Evolutionary conservation across 371 early-diverging fungal species (phyloP), one percentile per base, ranked within the genome.

Genomic region (Chytridiales sp.): DNA sequence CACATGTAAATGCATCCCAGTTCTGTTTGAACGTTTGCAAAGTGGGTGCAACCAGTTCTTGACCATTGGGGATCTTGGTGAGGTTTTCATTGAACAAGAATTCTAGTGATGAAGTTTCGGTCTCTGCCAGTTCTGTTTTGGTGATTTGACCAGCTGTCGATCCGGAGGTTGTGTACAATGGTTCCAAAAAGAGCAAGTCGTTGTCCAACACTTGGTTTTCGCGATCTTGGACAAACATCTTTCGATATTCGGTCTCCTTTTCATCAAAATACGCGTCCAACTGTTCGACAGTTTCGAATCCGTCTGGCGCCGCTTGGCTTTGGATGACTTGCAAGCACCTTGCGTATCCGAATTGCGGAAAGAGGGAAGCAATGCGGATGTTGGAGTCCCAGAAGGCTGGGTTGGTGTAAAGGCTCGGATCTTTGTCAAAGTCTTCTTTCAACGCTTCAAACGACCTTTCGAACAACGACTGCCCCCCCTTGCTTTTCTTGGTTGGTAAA

Each of bases 11-110:
- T 2, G 6, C 13, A 13, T 27, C 24, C n/a, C 32, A 52, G n/a
- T 61, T 61, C 19, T 35, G n/a, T 24, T 22, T 26, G 44, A 61
- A 61, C 2, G 51, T 54, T 6, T 50, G 31, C 5, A 43, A 29
- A 4, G 41, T 41, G 6, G 49, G 31, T n/a, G n/a, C n/a, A n/a
- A n/a, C n/a, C n/a, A n/a, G n/a, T n/a, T n/a, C n/a, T n/a, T n/a
- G n/a, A n/a, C n/a, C 39, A 53, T 40, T n/a, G 50, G 50, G 31
- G 50, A 34, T 6, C 17, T 9, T 49, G 9, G 9, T 11, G 30
- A 9, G 50, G 32, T 31, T 11, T 27, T 24, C 24, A 13, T 34
- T 19, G 24, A 49, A 49, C 17, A 19, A 9, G 24, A 27, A 30
- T 31, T 27, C 9, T 11, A 13, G 35, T 11, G 8, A 8, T 44